A percentile compares a stretch with the other conserved stretches of the same genome.
Conservation (phyloP, 2,329 filamentous ascomycete species). For the Talaromyces verruculosus region DNA sequence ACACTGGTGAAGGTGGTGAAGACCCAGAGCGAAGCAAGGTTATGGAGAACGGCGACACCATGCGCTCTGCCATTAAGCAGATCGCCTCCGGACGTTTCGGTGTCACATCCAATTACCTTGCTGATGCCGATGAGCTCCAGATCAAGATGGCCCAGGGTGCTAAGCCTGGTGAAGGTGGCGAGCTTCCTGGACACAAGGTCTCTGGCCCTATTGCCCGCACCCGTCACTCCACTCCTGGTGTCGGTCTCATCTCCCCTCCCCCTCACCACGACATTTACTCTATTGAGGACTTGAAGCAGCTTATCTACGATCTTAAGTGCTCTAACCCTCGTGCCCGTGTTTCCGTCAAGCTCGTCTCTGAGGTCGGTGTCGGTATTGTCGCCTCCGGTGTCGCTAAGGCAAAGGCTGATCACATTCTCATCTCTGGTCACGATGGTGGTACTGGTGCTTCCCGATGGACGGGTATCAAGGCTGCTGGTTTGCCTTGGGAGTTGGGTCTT, state of each 20-base stretch:
- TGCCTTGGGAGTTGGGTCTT: conserved; percentile 94
- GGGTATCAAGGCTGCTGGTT: conserved; percentile 96
- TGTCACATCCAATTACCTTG: conserved; percentile 91
- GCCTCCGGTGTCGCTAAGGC: conserved; percentile 97
- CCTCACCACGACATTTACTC: conserved; percentile 99
- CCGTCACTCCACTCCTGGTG: conserved; percentile 91
- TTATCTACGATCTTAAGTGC: conserved; percentile 97
- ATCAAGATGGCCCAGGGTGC: conserved; percentile 99
- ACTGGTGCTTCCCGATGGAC: conserved; percentile 97
- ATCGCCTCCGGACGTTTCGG: conserved; percentile 94
- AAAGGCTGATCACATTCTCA: conserved; percentile 94
- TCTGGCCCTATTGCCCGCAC: conserved; percentile 91
- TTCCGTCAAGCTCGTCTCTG: conserved; percentile 95
- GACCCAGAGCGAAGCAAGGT: conserved; percentile 85
- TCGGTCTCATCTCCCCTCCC: conserved; percentile 91
- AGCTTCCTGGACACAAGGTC: conserved; percentile 95
- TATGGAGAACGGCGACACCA: conserved; percentile 89
- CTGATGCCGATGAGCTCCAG: conserved; percentile 92
- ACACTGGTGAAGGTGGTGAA: conserved; percentile 96
- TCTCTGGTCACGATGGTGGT: conserved; percentile 94
- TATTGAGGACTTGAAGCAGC: conserved; percentile 94
- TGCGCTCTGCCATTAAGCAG: conserved; percentile 97
- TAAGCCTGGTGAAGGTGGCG: conserved; percentile 96
- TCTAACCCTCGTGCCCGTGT: conserved; percentile 88
- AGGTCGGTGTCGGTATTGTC: conserved; percentile 96